phyloP scores from a whole-genome alignment of 257 asterid species.

The Oldenlandia corymbosa region DNA sequence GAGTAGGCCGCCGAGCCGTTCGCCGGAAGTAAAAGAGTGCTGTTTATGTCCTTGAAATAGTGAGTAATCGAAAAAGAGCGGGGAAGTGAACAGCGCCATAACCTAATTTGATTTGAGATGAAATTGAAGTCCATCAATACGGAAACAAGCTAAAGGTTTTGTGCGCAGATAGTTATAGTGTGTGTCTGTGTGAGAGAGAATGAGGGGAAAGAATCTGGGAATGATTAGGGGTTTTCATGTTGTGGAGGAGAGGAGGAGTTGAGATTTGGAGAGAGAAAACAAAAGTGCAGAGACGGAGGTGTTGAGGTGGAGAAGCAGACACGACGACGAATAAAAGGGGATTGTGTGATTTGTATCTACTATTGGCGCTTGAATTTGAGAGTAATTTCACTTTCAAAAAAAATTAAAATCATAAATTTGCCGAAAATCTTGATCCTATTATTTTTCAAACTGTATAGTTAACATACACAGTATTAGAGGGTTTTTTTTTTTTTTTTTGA shows the following conservation, averaged over 20 bases:
- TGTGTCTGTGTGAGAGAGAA: conserved; percentile 11
- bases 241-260: conserved; percentile 47
- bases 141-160: conserved; percentile 9
- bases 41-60: conserved; percentile 22
- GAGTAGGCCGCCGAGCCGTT: conserved; percentile 17
- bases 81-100: conserved; percentile 51
- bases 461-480: too few species aligned
- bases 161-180: conserved; percentile 3
- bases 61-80: conserved; percentile 28
- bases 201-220: not conserved
- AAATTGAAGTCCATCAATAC: conserved; percentile 38
- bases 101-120: conserved; percentile 14
- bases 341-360: not conserved
- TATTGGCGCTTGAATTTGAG: not conserved
- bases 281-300: not conserved
- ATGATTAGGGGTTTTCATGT: conserved; percentile 15
- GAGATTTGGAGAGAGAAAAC: conserved; percentile 28
- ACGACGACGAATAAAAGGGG: conserved; percentile 4
- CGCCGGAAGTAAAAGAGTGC: conserved; percentile 6
- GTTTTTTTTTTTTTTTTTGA: too few species aligned
- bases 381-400: not conserved
- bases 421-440: too few species aligned
- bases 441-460: too few species aligned
- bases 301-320: conserved; percentile 16
- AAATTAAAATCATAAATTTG: too few species aligned